Evolutionary conservation across 179 eudicot genomes (phyloP).

Genomic region (Beta lomatogona): DNA sequence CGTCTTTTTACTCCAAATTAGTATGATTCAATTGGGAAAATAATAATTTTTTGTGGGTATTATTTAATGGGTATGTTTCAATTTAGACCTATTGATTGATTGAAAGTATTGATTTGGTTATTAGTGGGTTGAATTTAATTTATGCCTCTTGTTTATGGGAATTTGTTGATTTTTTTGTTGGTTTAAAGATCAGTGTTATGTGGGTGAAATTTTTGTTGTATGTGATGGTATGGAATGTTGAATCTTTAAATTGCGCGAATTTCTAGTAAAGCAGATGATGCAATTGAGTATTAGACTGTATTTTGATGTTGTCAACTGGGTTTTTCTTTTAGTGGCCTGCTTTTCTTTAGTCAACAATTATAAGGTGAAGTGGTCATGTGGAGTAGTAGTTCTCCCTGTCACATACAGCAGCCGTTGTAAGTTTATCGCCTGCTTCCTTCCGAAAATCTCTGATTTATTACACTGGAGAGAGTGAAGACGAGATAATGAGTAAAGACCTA

Average conservation of each 20-base stretch:
- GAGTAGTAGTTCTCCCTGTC: conserved; percentile 66
- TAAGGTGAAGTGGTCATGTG: conserved; percentile 72
- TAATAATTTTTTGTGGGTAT: not conserved
- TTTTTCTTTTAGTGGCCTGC: no score
- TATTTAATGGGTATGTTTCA: not conserved
- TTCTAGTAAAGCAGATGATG: not conserved
- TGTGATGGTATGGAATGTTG: no score
- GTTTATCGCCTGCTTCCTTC: conserved; percentile 20
- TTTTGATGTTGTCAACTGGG: not conserved
- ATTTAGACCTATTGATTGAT: not conserved
- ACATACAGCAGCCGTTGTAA: conserved; percentile 25
- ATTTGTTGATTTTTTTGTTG: not conserved
- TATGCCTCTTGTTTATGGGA: not conserved
- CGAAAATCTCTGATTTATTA: not conserved
- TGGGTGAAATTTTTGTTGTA: not conserved
- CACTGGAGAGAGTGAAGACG: conserved; percentile 24
- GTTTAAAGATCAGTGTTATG: not conserved
- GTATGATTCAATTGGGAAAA: not conserved
- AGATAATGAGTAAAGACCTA: conserved; percentile 12
- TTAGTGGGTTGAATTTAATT: not conserved
- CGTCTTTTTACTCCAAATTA: not conserved
- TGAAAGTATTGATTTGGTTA: not conserved
- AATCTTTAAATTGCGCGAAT: no score
- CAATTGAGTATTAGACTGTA: not conserved
- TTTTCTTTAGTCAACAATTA: conserved; percentile 61